A percentile compares a stretch with the other conserved stretches of the same genome.
Evolutionary conservation across 75 land plant genomes (phyloP).

Genomic region (Isoetes taiwanensis): DNA sequence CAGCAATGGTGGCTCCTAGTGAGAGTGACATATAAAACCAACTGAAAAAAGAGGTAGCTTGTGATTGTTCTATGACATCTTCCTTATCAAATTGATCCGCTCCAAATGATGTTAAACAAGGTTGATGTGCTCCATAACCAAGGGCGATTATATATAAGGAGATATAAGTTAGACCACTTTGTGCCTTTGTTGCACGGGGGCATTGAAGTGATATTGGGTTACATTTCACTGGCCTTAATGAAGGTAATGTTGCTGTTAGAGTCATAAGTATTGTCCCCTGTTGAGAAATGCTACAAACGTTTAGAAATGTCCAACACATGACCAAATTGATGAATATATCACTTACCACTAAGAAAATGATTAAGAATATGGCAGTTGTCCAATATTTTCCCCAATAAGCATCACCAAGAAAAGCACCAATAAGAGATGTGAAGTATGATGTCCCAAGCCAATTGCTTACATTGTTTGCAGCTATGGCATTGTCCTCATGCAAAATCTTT

Average conservation of each 20-base stretch:
- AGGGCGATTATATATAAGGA: conserved; percentile 33
- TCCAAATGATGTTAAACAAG: conserved; percentile 2
- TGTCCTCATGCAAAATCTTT: conserved; percentile 33
- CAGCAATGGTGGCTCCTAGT: background rate
- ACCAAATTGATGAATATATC: no score
- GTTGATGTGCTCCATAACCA: conserved; percentile 9
- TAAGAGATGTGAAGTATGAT: conserved; percentile 37
- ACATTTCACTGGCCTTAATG: conserved; percentile 36
- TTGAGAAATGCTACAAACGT: no score
- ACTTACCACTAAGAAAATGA: conserved; percentile 39
- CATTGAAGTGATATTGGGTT: conserved; percentile 22
- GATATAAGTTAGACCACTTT: conserved; percentile 42
- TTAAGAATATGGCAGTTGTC: conserved; percentile 38
- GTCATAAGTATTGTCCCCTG: conserved; percentile 29
- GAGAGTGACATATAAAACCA: conserved; percentile 7
- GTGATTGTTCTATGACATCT: background rate
- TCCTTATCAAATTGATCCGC: conserved; percentile 14
- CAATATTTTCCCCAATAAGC: conserved; percentile 44
- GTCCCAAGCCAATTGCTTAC: conserved; percentile 51
- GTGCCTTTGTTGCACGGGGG: conserved; percentile 13
- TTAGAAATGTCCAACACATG: no score
- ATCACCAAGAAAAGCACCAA: conserved; percentile 53
- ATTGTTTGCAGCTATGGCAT: conserved; percentile 34
- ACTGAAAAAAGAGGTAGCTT: background rate
- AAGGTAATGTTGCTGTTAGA: conserved; percentile 18